Conservation (phyloP, 1,284 basidiomycete genomes). For the Moniliophthora roreri region DNA sequence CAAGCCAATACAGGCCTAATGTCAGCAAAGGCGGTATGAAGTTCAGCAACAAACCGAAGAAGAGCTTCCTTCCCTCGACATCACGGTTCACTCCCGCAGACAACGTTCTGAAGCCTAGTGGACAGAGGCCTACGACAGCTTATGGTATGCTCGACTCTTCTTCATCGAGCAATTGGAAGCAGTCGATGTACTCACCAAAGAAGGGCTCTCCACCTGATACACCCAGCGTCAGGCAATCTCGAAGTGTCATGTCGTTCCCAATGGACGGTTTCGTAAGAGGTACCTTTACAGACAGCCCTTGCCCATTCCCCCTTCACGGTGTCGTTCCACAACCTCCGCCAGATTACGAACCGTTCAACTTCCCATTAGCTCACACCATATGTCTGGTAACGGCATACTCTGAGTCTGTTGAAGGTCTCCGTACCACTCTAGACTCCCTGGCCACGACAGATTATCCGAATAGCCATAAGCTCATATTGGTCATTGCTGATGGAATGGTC, state of each 20-base stretch:
- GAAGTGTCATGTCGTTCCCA: conserved; percentile 80
- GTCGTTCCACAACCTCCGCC: conserved; percentile 91
- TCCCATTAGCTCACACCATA: conserved; percentile 92
- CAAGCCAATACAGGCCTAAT: conserved; percentile 89
- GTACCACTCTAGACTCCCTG: conserved; percentile 96
- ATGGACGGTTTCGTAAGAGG: conserved; percentile 41
- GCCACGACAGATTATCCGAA: conserved; percentile 99
- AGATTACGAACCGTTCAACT: conserved; percentile 95
- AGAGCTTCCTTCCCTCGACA: conserved; percentile 78
- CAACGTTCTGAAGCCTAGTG: conserved; percentile 61
- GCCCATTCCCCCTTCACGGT: conserved; percentile 90
- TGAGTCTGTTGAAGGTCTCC: conserved; percentile 93
- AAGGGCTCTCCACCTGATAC: conserved; percentile 76
- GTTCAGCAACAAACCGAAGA: conserved; percentile 55
- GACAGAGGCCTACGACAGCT: conserved; percentile 68
- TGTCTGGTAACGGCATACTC: conserved; percentile 99
- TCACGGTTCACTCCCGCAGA: conserved; percentile 88
- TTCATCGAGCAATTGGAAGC: conserved; percentile 52
- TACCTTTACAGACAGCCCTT: conserved; percentile 62
- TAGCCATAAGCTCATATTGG: conserved; percentile 93
- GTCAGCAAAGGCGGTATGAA: conserved; percentile 68
- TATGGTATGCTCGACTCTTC: conserved; percentile 73
- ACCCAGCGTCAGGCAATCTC: conserved; percentile 71
- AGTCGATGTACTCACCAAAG: conserved; percentile 58
- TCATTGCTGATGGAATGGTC: conserved; percentile 99